These are phyloP conservation scores for Penicillium soppii DNA, from an alignment of 495 filamentous ascomycete species.

Conservation along the genomic window DNA sequence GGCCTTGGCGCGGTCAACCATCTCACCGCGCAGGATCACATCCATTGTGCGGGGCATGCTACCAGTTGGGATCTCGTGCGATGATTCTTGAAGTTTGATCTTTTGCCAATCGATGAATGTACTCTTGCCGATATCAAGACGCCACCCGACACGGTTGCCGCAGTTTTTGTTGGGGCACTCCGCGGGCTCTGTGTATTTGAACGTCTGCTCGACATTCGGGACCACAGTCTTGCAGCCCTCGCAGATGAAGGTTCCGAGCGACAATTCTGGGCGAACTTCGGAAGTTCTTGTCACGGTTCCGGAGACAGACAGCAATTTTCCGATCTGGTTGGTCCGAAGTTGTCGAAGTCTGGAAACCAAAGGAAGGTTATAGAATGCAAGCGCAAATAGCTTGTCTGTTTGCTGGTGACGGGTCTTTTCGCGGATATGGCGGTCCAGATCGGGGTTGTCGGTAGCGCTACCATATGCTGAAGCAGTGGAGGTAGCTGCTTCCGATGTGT, in stretches of 20 bases:
- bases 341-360: conserved; percentile 89
- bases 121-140: conserved; percentile 92
- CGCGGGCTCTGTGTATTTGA: conserved; percentile 93
- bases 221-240: conserved; percentile 79
- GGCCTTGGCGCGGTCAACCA: conserved; percentile 94
- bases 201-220: conserved; percentile 93
- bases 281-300: conserved; percentile 96
- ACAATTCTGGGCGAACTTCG: conserved; percentile 92
- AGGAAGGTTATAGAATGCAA: conserved; percentile 96
- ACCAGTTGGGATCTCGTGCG: conserved; percentile 94
- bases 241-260: conserved; percentile 88
- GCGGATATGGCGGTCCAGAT: conserved; percentile 32
- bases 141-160: conserved; percentile 85
- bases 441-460: conserved; percentile 60
- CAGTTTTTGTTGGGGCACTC: conserved; percentile 95
- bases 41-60: conserved; percentile 99
- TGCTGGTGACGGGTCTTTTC: conserved; percentile 85
- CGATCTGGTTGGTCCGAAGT: conserved; percentile 87
- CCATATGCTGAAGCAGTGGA: conserved; percentile 66
- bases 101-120: conserved; percentile 99
- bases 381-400: conserved; percentile 91
- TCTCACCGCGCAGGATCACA: conserved; percentile 94
- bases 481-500: conserved; percentile 58
- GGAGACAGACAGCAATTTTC: conserved; percentile 88
- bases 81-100: conserved; percentile 95